Percentiles rank a stretch among this genome's conserved stretches.
These are phyloP conservation scores for Ophiocordyceps camponoti-saundersi DNA, from an alignment of 2,329 filamentous ascomycete genomes.

Conservation along the genomic window DNA sequence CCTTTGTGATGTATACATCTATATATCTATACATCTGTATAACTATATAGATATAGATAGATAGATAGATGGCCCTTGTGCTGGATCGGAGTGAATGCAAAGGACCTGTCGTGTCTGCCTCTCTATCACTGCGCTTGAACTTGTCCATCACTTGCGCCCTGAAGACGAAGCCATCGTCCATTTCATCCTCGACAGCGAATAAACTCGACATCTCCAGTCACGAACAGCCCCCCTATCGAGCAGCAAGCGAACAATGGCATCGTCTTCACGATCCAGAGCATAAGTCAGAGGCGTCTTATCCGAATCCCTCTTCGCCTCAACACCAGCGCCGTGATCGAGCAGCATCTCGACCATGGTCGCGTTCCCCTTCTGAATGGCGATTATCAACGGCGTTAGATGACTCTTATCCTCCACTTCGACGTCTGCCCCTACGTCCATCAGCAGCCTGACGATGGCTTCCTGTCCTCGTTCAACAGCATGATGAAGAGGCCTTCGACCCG, in stretches of 20 bases:
- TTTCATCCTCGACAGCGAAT: background rate
- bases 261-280: too few species aligned
- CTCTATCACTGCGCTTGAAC: too few species aligned
- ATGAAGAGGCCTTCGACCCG: background rate
- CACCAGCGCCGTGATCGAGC: background rate
- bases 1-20: too few species aligned
- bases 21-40: too few species aligned
- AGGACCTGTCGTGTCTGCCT: too few species aligned
- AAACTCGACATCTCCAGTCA: background rate
- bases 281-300: background rate
- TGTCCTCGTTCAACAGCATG: background rate
- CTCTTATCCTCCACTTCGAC: background rate
- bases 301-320: background rate
- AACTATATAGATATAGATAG: too few species aligned
- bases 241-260: background rate
- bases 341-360: background rate
- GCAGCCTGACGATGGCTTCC: background rate
- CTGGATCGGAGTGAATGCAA: too few species aligned
- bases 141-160: too few species aligned
- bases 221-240: background rate
- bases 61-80: too few species aligned
- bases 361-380: background rate
- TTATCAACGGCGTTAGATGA: background rate
- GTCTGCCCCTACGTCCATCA: background rate
- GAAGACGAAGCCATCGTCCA: too few species aligned